Conservation (phyloP, 306 rosid species). For the Abrus precatorius region DNA sequence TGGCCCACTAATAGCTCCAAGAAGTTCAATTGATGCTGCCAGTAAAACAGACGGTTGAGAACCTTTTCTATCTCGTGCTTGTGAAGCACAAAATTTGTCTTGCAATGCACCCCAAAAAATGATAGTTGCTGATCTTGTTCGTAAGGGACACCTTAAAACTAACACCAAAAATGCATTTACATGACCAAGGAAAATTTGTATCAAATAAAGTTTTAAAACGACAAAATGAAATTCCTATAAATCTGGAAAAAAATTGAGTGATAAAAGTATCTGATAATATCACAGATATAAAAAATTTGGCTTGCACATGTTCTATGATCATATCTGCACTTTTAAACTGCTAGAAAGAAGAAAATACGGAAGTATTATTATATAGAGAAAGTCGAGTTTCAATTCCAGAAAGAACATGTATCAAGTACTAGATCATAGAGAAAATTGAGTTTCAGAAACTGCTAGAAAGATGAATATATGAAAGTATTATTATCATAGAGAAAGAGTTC, state of each 20-base stretch:
- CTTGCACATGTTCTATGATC: constrained; percentile 34
- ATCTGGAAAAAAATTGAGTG: background rate
- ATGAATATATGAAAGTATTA: constrained; percentile 39
- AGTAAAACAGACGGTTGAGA: constrained; percentile 35
- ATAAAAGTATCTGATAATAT: constrained; percentile 10
- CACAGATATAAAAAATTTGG: constrained; percentile 9
- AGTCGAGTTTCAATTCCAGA: constrained; percentile 20
- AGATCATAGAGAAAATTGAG: background rate
- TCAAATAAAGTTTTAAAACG: constrained; percentile 16
- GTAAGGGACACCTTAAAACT: background rate
- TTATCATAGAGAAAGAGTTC: constrained; percentile 39
- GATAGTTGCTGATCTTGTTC: constrained; percentile 32
- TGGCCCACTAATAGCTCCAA: background rate
- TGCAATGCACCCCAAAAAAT: constrained; percentile 24
- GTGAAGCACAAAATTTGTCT: constrained; percentile 30
- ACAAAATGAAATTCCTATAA: background rate
- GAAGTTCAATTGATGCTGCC: constrained; percentile 20
- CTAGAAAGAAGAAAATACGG: constrained; percentile 33
- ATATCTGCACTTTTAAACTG: constrained; percentile 14
- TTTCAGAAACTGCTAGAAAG: constrained; percentile 1
- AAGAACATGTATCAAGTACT: constrained; percentile 23
- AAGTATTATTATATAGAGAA: constrained; percentile 36
- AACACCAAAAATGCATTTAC: background rate
- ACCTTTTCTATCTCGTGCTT: constrained; percentile 33
- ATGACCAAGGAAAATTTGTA: constrained; percentile 23